Conservation (phyloP, 768 basidiomycete genomes). For the Phaeolepiota aurea region DNA sequence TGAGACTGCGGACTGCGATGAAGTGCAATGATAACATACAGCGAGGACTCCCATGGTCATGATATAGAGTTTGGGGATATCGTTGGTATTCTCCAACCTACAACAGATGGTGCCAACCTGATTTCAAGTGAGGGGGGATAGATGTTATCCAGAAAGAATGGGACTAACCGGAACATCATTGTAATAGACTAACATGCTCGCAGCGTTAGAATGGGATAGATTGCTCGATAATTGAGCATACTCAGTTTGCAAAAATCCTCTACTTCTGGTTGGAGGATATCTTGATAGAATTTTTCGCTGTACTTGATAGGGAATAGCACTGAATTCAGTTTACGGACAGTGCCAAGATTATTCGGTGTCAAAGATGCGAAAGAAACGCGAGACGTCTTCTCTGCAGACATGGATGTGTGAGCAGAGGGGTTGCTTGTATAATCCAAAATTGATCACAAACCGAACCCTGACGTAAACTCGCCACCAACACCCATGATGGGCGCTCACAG, state of each 20-base stretch:
- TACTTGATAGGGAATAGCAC: slow-evolving; percentile 89
- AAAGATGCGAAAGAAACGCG: slow-evolving; percentile 68
- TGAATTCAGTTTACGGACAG: slow-evolving; percentile 58
- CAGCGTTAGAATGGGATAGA: slow-evolving; percentile 6
- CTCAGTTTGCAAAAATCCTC: slow-evolving; percentile 87
- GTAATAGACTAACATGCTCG: slow-evolving; percentile 60
- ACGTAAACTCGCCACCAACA: too few relatives aligned
- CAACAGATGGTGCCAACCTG: slow-evolving; percentile 82
- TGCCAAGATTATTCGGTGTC: slow-evolving; percentile 78
- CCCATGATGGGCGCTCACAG: not conserved
- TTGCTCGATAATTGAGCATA: slow-evolving; percentile 31
- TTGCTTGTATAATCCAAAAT: too few relatives aligned
- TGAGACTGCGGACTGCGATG: slow-evolving; percentile 8
- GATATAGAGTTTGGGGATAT: slow-evolving; percentile 57
- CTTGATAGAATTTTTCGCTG: slow-evolving; percentile 80
- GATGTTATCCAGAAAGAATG: slow-evolving; percentile 6
- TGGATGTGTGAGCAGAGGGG: slow-evolving; percentile 6
- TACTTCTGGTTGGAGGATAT: slow-evolving; percentile 65
- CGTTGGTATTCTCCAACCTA: slow-evolving; percentile 65
- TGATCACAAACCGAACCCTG: too few relatives aligned
- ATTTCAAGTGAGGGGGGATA: slow-evolving; percentile 7
- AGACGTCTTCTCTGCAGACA: slow-evolving; percentile 14
- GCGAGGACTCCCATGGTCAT: slow-evolving; percentile 92
- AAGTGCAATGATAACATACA: slow-evolving; percentile 35
- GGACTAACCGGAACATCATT: slow-evolving; percentile 71